Percentiles rank a stretch among this genome's conserved stretches.
Conservation (phyloP, 352 stramenopile species). For the Globisporangium acanthophoron region DNA sequence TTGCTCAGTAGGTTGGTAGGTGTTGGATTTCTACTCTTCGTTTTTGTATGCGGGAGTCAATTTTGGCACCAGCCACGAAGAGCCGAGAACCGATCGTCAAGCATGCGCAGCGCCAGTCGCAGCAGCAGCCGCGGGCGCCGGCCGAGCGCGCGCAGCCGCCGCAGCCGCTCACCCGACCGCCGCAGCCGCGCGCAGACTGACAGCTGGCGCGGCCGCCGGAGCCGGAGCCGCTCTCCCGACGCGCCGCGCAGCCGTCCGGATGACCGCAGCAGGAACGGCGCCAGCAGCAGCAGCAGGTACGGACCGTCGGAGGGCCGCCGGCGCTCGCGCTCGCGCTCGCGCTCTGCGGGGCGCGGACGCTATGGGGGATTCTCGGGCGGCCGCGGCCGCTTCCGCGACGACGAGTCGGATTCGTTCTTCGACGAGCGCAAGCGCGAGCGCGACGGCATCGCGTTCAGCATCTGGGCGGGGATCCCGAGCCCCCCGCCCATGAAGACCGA, state of each 20-base stretch:
- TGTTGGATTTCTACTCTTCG: too few species aligned
- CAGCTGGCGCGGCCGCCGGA: constrained; percentile 13
- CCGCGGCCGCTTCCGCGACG: constrained; percentile 22
- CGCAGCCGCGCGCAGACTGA: neutral
- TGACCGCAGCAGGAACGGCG: constrained; percentile 10
- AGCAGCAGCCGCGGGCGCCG: constrained; percentile 12
- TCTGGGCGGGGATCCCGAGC: constrained; percentile 73
- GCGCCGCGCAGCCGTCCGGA: constrained; percentile 6
- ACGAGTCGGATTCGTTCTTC: constrained; percentile 63
- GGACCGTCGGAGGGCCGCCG: constrained; percentile 4
- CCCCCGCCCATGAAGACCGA: constrained; percentile 47
- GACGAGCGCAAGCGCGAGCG: constrained; percentile 65
- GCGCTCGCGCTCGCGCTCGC: neutral
- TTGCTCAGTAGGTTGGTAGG: too few species aligned
- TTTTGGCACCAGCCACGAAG: neutral
- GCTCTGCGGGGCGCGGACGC: constrained; percentile 14
- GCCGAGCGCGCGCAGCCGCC: constrained; percentile 5
- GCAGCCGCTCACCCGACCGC: constrained; percentile 9
- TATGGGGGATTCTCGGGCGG: constrained; percentile 7
- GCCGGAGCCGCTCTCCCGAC: constrained; percentile 9
- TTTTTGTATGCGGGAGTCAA: too few species aligned
- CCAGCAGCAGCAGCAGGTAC: constrained; percentile 3
- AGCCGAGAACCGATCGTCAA: neutral
- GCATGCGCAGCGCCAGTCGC: constrained; percentile 13
- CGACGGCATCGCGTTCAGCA: constrained; percentile 54